These are phyloP conservation scores for Ogataea pini DNA, from an alignment of 805 yeast genomes.

Conservation along the genomic window DNA sequence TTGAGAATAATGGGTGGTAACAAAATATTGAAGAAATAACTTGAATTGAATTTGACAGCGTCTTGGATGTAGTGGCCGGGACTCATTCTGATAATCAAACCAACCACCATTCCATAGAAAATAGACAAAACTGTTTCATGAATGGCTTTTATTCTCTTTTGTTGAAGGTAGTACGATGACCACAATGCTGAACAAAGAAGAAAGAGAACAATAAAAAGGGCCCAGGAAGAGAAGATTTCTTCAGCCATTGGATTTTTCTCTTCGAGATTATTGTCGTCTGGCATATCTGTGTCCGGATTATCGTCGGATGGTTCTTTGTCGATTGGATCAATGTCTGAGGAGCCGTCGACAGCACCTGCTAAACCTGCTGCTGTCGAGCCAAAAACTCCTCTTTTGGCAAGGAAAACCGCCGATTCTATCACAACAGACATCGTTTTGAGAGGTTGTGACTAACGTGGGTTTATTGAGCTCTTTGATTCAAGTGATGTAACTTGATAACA, in stretches of 20 bases:
- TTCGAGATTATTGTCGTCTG: constrained; percentile 53
- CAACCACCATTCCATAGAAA: constrained; percentile 95
- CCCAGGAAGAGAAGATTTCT: constrained; percentile 98
- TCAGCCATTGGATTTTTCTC: constrained; percentile 84
- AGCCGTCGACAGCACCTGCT: constrained; percentile 8
- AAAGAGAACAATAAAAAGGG: constrained; percentile 80
- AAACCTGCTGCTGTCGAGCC: constrained; percentile 24
- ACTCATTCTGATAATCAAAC: constrained; percentile 80
- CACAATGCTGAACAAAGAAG: constrained; percentile 85
- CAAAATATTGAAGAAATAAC: constrained; percentile 89
- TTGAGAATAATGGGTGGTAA: constrained; percentile 95
- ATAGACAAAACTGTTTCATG: constrained; percentile 97
- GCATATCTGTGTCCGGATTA: constrained; percentile 44
- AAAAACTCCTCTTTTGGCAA: constrained; percentile 29
- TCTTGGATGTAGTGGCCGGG: constrained; percentile 98
- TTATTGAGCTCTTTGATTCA: not conserved
- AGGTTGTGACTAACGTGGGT: not conserved
- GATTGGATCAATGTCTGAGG: constrained; percentile 30
- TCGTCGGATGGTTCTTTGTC: constrained; percentile 40
- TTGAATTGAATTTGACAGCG: constrained; percentile 90
- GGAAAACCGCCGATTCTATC: constrained; percentile 20
- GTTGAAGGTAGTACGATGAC: constrained; percentile 93
- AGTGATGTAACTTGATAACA: not conserved
- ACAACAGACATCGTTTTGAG: constrained; percentile 27
- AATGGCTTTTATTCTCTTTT: constrained; percentile 87